phyloP scores from a whole-genome alignment of 1,284 basidiomycete genomes.

The Microbotryum intermedium region DNA sequence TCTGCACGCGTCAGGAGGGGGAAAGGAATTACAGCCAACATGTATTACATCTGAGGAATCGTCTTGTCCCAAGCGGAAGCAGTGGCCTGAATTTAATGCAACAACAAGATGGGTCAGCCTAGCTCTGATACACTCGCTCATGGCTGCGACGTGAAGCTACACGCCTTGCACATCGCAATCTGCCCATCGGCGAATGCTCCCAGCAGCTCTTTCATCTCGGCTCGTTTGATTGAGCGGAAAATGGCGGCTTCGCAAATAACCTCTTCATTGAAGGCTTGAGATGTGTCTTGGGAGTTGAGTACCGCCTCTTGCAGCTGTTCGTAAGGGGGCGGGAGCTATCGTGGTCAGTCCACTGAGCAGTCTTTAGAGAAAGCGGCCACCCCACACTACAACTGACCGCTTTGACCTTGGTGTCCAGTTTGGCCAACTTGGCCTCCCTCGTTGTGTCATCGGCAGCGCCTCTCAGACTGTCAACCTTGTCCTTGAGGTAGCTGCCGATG shows the following conservation, averaged over 20 bases:
- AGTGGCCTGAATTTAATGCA: too few species aligned
- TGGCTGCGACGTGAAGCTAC: neutral
- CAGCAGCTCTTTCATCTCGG: conserved; percentile 92
- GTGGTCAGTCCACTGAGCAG: too few species aligned
- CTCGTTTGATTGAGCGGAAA: conserved; percentile 81
- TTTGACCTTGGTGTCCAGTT: conserved; percentile 85
- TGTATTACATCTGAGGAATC: too few species aligned
- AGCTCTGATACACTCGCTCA: too few species aligned
- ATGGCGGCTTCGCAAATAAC: conserved; percentile 80
- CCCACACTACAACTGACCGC: conserved; percentile 53
- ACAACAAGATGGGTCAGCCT: too few species aligned
- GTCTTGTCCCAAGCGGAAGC: too few species aligned
- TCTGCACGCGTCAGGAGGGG: too few species aligned
- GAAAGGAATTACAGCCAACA: too few species aligned
- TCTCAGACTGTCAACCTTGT: conserved; percentile 79
- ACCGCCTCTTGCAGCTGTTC: conserved; percentile 87
- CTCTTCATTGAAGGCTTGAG: conserved; percentile 88
- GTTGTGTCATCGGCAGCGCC: conserved; percentile 90
- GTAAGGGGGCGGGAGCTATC: neutral
- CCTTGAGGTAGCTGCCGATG: conserved; percentile 70
- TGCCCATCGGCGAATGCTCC: conserved; percentile 82
- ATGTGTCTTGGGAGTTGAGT: conserved; percentile 85
- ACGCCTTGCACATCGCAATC: conserved; percentile 77
- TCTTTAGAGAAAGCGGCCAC: neutral
- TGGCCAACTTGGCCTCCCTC: conserved; percentile 82